These are phyloP conservation scores for Immersiella caudata DNA, from an alignment of 495 filamentous ascomycete genomes.

Conservation along the genomic window DNA sequence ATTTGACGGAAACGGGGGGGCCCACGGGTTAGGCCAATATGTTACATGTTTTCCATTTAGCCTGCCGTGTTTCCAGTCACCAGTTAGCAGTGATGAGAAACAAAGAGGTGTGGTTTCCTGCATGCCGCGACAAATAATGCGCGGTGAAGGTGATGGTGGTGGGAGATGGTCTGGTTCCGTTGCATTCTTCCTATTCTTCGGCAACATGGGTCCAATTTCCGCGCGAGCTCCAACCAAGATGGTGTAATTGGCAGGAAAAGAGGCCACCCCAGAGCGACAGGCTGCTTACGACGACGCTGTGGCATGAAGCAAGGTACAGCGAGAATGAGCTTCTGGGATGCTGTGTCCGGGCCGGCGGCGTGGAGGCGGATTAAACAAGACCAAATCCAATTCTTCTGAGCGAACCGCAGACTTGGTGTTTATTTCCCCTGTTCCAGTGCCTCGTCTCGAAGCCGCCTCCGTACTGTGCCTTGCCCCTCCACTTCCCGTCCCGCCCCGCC, in stretches of 20 bases:
- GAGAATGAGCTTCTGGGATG: too few species aligned
- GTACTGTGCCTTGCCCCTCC: background rate
- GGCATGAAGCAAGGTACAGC: background rate
- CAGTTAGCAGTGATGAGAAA: background rate
- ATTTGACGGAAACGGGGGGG: constrained; percentile 16
- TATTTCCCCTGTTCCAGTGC: too few species aligned
- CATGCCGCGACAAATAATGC: background rate
- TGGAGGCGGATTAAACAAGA: background rate
- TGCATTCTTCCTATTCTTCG: background rate
- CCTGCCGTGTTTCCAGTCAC: constrained; percentile 1
- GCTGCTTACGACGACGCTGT: background rate
- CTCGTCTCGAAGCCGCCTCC: background rate
- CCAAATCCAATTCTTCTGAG: too few species aligned
- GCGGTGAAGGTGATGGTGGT: background rate
- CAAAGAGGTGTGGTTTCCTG: background rate
- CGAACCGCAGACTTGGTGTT: too few species aligned
- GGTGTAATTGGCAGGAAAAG: background rate
- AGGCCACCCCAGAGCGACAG: background rate
- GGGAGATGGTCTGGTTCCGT: background rate
- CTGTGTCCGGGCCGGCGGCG: too few species aligned
- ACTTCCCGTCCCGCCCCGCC: constrained; percentile 5
- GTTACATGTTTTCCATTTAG: constrained; percentile 18
- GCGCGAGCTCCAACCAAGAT: background rate
- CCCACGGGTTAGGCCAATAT: constrained; percentile 18
- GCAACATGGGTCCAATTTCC: background rate